These are phyloP conservation scores for Syzygium aromaticum DNA, from an alignment of 345 rosid species.

Conservation along the genomic window DNA sequence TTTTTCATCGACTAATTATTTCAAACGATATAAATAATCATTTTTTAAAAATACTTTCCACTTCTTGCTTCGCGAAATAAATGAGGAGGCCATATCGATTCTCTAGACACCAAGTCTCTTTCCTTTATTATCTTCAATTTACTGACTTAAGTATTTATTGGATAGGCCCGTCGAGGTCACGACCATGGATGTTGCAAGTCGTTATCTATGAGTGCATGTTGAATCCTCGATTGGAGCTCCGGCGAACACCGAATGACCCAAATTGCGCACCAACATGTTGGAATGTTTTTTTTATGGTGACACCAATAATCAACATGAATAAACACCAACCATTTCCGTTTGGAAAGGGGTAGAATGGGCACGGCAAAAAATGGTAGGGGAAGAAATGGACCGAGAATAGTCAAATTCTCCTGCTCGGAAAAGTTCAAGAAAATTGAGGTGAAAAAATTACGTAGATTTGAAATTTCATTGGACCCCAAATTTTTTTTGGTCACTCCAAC, in stretches of 20 bases:
- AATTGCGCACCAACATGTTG: not conserved
- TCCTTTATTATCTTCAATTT: not conserved
- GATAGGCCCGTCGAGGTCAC: not conserved
- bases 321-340: not conserved
- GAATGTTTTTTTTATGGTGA: not conserved
- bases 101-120: not conserved
- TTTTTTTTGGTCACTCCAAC: not conserved
- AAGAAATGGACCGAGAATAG: not conserved
- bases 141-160: not conserved
- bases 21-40: rapidly evolving
- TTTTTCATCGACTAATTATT: not conserved
- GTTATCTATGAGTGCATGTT: not conserved
- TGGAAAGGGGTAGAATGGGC: not conserved
- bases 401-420: not conserved
- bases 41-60: not conserved
- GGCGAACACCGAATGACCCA: not conserved
- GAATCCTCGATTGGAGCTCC: not conserved
- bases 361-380: not conserved
- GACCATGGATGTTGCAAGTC: rapidly evolving
- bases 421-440: not conserved
- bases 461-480: not conserved
- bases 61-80: rapidly evolving
- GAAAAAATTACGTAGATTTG: not conserved
- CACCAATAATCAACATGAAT: not conserved
- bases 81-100: not conserved